Base-by-base conservation (phyloP, 768 basidiomycete species). In the Mycena belliarum region DNA sequence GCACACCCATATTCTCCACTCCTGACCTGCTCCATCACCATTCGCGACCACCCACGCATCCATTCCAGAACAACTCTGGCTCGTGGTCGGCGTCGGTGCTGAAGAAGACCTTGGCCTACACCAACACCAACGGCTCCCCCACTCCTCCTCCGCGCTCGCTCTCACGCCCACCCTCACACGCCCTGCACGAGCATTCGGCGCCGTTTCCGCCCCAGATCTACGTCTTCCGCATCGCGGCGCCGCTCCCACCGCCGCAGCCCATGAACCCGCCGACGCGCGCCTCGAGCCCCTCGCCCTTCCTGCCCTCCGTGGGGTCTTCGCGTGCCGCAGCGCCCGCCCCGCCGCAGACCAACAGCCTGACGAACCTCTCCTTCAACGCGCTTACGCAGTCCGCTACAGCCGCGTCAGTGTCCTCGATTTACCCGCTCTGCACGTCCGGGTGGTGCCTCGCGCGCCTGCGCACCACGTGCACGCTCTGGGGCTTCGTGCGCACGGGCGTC, bases 351-450 rank as follows among this genome's bases (percentile, higher is more conserved):
- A 6, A 57, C 68, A 41, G 64, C 71, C 44, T 76, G 75, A 58
- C 61, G 63, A 60, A 63, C 77, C 59, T 60, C 45, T 68, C 58
- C 63, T 72, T 54, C 56, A 66, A 66, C 70, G 48, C 72, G 51
- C 63, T 72, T 18, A 70, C 73, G 10, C 68, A 68, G 50, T 59
- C 68, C 24, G 51, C 52, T 29, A 40, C n/a, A n/a, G n/a, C 64
- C 1, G 48, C 69, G 15, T 60, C 69, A 10, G 71, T 79, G 28
- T n/a, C n/a, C n/a, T 79, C 83, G 2, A 79, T 87, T 18, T 91
- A 96, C 70, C 92, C 95, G 1, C 76, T 97, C 3, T 97, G 94
- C 66, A 75, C 81, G 12, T 83, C 82, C 18, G 87, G 90, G n/a
- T 96, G 93, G 88, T 96, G 94, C 33, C 33, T 35, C 33, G 33